Evolutionary conservation across 257 asterid genomes (phyloP).

Genomic region (Solanum pennellii): DNA sequence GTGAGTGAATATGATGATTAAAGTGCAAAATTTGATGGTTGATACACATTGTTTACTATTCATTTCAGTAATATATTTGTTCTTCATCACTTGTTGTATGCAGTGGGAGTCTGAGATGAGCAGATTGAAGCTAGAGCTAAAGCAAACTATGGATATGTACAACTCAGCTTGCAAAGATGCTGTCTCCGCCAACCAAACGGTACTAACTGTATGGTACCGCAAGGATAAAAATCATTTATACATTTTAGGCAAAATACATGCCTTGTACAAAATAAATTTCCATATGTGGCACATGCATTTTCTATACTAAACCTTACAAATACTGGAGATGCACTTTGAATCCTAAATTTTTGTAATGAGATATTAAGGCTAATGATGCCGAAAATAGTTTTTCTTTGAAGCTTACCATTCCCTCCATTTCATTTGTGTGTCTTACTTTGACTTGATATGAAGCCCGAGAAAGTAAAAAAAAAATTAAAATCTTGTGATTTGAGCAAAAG

Average conservation of each 20-base stretch:
- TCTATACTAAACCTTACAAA: not conserved
- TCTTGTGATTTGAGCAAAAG: not conserved
- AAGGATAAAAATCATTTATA: not conserved
- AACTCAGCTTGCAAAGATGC: slow-evolving; percentile 69
- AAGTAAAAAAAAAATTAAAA: not conserved
- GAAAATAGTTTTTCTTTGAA: not conserved
- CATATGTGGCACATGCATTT: not conserved
- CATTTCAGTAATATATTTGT: not conserved
- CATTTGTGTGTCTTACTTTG: not conserved
- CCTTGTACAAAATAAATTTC: not conserved
- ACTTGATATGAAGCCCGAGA: not conserved
- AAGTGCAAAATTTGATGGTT: not conserved
- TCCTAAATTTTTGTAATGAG: not conserved
- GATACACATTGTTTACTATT: not conserved
- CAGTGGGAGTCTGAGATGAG: slow-evolving; percentile 27
- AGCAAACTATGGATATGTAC: slow-evolving; percentile 65
- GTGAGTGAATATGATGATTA: slow-evolving; percentile 17
- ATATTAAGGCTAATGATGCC: not conserved
- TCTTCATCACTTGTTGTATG: slow-evolving; percentile 8
- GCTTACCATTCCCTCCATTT: not conserved
- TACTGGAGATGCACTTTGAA: not conserved
- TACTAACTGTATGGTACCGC: not conserved
- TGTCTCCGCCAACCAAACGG: slow-evolving; percentile 51
- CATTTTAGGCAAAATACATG: not conserved
- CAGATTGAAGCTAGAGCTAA: slow-evolving; percentile 49